Base-by-base conservation (phyloP, 78 protist species). In the Pigoraptor vietnamica region DNA sequence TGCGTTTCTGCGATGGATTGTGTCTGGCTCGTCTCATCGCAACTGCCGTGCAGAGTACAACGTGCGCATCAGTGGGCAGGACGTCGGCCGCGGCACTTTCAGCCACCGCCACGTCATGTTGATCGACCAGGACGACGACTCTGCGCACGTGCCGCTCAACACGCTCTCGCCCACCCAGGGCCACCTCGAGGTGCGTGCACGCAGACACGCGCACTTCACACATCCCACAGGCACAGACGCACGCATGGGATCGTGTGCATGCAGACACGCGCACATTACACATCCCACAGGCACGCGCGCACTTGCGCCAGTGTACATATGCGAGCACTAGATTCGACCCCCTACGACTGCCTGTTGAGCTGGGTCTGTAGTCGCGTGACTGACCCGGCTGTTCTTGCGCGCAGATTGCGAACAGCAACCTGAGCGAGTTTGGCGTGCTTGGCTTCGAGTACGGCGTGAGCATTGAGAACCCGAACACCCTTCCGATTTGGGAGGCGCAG, bases 401-500 rank as follows among this genome's bases (percentile, higher is more conserved):
- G 67, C 0, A 24, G 19, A 93, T 94, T 36, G 29, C 90, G 94
- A 97, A 97, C 96, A 91, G 95, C n/a, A 33, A 88, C 40, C 97
- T 97, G 81, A 88, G 95, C 81, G 99, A 97, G 93, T 95, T 81
- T 48, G 98, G 91, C 0, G 98, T 95, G 67, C 95, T 98, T 1
- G 99, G 99, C 67, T 99, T 98, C 34, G 99, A 98, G 94, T 92
- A 97, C 19, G 99, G 99, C 86, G 97, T 95, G 91, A 48, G 96
- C 25, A 37, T 96, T 89, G 97, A 95, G 90, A 93, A 87, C 82
- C 98, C 98, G 38, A 89, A 96, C 83, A 25, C 93, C 24, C 94
- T 98, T 25, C 97, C 98, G 37, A 24, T 97, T 88, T 98, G 99
- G 99, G 99, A 98, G 93, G 99, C 98, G 14, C 99, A 98, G 95